Evolutionary conservation across 2,329 filamentous ascomycete genomes (phyloP).

Genomic region (Byssothecium circinans): DNA sequence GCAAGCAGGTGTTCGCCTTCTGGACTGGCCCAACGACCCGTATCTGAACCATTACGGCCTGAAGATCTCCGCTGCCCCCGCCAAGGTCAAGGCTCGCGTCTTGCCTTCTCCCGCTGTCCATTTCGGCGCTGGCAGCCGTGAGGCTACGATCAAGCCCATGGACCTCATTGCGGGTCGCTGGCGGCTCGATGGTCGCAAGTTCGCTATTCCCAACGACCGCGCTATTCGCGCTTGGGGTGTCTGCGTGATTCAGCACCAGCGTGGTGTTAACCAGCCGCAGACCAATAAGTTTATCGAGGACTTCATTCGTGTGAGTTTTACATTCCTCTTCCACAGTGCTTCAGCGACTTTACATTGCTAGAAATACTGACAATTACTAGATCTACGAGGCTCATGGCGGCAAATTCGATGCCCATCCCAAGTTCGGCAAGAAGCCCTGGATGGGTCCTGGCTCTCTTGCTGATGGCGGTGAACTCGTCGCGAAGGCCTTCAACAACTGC

Average conservation of each 20-base stretch:
- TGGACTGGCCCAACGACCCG: conserved; percentile 69
- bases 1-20: conserved; percentile 64
- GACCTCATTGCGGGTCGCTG: conserved; percentile 70
- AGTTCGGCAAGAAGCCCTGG: conserved; percentile 34
- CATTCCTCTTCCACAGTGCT: no score
- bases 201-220: conserved; percentile 64
- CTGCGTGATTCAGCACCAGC: conserved; percentile 62
- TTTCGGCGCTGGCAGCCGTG: conserved; percentile 53
- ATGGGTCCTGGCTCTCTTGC: conserved; percentile 34
- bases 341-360: no score
- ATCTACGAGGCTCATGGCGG: conserved; percentile 66
- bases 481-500: conserved; percentile 58
- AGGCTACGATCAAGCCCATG: conserved; percentile 23
- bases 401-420: conserved; percentile 43
- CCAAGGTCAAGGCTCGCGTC: conserved; percentile 66
- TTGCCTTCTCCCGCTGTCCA: conserved; percentile 71
- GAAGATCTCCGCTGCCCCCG: conserved; percentile 64
- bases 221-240: conserved; percentile 76
- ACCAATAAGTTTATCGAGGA: conserved; percentile 56
- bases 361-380: no score
- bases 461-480: conserved; percentile 55
- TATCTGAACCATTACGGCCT: conserved; percentile 75
- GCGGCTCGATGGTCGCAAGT: conserved; percentile 83
- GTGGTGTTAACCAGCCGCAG: conserved; percentile 39
- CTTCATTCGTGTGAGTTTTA: conserved; percentile 54